Evolutionary conservation across 129 eudicot genomes (phyloP).

Genomic region (Flaveria bidentis): DNA sequence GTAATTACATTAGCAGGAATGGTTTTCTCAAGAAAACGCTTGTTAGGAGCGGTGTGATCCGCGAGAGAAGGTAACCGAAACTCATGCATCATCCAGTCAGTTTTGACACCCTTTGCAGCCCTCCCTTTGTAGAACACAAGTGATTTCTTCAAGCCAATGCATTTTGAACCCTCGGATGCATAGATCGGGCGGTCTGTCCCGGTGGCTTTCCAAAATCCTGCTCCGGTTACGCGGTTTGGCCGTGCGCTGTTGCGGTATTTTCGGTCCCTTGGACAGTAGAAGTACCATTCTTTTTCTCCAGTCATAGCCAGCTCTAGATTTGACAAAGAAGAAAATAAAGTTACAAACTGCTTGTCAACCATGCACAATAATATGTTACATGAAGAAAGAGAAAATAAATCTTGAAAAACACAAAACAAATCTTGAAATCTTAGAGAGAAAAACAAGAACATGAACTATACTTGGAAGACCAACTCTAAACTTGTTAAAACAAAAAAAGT

Average conservation of each 20-base stretch:
- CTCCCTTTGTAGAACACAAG: conserved; percentile 95
- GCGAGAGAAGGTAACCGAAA: conserved; percentile 72
- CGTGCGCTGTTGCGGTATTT: conserved; percentile 85
- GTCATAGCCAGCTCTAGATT: conserved; percentile 72
- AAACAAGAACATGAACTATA: conserved; percentile 30
- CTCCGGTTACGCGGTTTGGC: conserved; percentile 90
- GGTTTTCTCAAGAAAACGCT: conserved; percentile 60
- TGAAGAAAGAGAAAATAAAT: conserved; percentile 4
- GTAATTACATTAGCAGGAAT: conserved; percentile 72
- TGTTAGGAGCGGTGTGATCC: conserved; percentile 50
- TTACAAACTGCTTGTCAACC: conserved; percentile 9
- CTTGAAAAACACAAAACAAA: neutral
- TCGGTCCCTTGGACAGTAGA: conserved; percentile 89
- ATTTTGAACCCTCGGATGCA: conserved; percentile 78
- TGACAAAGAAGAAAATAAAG: neutral
- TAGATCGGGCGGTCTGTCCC: conserved; percentile 95
- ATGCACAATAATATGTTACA: neutral
- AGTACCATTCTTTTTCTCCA: conserved; percentile 97
- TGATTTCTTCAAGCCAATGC: conserved; percentile 92
- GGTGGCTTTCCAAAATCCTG: conserved; percentile 98
- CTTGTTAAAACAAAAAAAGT: too few species aligned
- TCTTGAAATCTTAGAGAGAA: conserved; percentile 1
- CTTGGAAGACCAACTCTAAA: conserved; percentile 71
- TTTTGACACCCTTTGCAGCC: conserved; percentile 92
- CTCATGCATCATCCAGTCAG: conserved; percentile 99